Base-by-base conservation (phyloP, 495 filamentous ascomycete genomes). In the Penicillium bovifimosum region DNA sequence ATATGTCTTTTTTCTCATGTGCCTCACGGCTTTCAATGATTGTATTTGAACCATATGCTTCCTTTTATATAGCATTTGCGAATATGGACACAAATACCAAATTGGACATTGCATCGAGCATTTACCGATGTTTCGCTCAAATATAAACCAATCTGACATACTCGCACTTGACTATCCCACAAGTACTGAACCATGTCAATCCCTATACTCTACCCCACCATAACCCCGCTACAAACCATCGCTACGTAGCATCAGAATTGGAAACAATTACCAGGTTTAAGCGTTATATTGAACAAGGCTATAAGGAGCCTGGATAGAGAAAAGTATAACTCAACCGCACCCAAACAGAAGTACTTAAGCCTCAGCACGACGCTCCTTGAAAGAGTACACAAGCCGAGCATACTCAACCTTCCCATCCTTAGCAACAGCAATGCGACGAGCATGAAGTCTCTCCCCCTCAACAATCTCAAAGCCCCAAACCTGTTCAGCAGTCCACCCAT, bases 331-430 rank as follows among this genome's bases (percentile, higher is more conserved):
- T 24, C 20, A 24, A 8, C 24, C 38, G 24, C 34, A 48, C 45
- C 38, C n/a, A 10, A 6, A 9, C 28, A 26, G 9, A 33, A 6
- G 14, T 36, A 13, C 14, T 18, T 45, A 53, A 44, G 54, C 50
- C 27, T 51, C 44, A 49, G 41, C 29, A 31, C 41, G 35, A 17
- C 42, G 53, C 26, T 27, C 52, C 50, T 66, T 47, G 43, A 65
- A 95, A 58, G 88, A 80, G 66, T 95, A 96, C 9, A 95, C 83
- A 65, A 96, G 70, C 65, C 81, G 80, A 33, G 84, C 79, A 62
- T 77, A 70, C 50, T 84, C 76, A 53, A 76, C 75, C 69, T 85
- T 71, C 0, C 70, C 70, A 3, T 75, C 81, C 77, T 91, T 91
- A 29, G 58, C 53, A 33, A 86, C 76, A 14, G 84, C 77, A 39